Evolutionary conservation across 2,329 filamentous ascomycete species (phyloP), one percentile per base, ranked within the genome.

Genomic region (Dactylella cylindrospora): DNA sequence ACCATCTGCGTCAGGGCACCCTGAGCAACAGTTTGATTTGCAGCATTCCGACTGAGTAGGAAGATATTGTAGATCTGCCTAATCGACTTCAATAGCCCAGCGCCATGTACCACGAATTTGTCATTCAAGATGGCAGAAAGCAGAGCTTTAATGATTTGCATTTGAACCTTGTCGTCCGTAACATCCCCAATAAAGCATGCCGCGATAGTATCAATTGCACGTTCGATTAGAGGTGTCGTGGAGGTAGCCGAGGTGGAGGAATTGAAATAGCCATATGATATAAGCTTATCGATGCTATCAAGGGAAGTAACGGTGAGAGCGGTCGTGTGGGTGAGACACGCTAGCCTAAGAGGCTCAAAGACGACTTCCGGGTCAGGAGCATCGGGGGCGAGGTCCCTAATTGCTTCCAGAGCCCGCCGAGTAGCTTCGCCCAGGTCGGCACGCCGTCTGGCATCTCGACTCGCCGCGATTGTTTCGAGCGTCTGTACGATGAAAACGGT

Each of bases 21-120:
- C 73, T 98, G 94, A 1, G 94, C 94, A 43, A 97, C 88, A 73
- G 95, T 90, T 76, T 98, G 93, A 72, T 97, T 98, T 53, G 89
- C 83, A 66, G 86, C 94, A 66, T 85, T 95, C 71, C 93, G 90
- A 67, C 91, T 97, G 44, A 97, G 82, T 61, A 98, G 79, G 73
- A 98, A 98, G 68, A 98, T 94, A 76, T 98, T 98, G 78, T 98
- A 98, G 57, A 96, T 95, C 74, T 97, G 89, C 68, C 93, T 86
- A 66, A 98, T 90, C 50, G 93, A 91, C 76, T 98, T 98, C 66
- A 98, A 79, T 65, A 98, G 79, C 66, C 93, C 94, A 29, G 93
- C 91, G 59, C 93, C 93, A 72, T 98, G 93, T 1, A 98, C 94
- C 35, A 98, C 90, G 66, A 97, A 95, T 76, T 97, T 98, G 76